phyloP scores from a whole-genome alignment of 345 rosid species.

The Sonneratia alba region DNA sequence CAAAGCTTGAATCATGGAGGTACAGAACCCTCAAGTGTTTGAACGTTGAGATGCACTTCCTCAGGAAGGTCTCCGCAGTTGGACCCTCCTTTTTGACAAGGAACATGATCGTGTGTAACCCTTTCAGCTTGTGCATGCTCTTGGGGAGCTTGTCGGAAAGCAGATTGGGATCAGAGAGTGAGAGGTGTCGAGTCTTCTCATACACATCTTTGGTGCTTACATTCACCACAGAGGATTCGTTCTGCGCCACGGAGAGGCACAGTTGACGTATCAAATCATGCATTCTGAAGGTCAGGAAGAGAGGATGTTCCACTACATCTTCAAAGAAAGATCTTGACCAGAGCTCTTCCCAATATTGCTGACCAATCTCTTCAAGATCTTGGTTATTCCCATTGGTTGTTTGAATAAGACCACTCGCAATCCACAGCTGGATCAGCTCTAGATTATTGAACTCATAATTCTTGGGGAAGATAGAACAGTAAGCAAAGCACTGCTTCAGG shows the following conservation, averaged over 20 bases:
- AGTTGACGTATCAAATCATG: constrained; percentile 30
- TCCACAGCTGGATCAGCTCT: constrained; percentile 13
- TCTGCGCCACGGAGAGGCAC: constrained; percentile 8
- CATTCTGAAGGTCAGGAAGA: neutral
- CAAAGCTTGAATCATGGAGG: constrained; percentile 9
- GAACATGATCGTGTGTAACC: constrained; percentile 13
- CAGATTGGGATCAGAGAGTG: neutral
- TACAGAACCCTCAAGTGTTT: constrained; percentile 8
- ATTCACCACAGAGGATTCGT: constrained; percentile 3
- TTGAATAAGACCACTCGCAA: constrained; percentile 8
- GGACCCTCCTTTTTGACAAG: neutral
- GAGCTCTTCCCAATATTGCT: constrained; percentile 14
- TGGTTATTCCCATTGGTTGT: neutral
- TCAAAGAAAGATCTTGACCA: constrained; percentile 24
- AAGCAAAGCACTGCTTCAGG: constrained; percentile 33
- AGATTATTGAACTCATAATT: constrained; percentile 12
- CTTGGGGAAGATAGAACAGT: constrained; percentile 27
- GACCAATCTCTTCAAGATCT: constrained; percentile 12
- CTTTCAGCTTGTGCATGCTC: neutral
- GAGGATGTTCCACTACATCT: neutral
- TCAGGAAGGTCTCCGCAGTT: constrained; percentile 1
- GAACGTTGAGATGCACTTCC: constrained; percentile 8
- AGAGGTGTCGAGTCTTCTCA: constrained; percentile 11
- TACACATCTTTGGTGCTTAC: neutral
- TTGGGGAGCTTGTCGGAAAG: neutral